Conservation (phyloP, 139 green algal species). For the Tetraselmis chui region DNA sequence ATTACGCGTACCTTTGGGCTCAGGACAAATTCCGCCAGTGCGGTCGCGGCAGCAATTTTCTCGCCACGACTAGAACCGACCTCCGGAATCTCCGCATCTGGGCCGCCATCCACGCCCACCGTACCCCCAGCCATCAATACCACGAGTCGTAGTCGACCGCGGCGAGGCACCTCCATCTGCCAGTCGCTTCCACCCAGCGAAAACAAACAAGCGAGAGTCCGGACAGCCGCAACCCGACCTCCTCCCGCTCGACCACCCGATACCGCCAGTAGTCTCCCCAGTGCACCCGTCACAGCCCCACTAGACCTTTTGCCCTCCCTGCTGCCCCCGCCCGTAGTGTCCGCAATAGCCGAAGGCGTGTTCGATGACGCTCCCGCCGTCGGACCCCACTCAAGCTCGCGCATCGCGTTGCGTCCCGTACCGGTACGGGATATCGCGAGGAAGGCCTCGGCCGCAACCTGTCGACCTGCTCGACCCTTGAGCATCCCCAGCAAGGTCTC, state of each 20-base stretch:
- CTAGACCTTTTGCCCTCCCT: neutral
- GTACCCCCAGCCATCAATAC: neutral
- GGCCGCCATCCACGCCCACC: neutral
- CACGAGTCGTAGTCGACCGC: neutral
- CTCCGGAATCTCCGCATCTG: neutral
- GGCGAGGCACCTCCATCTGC: neutral
- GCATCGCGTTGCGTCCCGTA: neutral
- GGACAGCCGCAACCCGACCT: neutral
- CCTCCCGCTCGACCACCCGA: neutral
- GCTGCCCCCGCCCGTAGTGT: too few species aligned
- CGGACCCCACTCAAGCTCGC: neutral
- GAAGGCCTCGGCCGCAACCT: neutral
- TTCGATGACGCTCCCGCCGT: too few species aligned
- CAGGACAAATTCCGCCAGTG: neutral
- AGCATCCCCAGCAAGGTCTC: neutral
- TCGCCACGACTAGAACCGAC: neutral
- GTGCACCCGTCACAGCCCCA: neutral
- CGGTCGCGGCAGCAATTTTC: neutral
- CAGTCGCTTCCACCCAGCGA: neutral
- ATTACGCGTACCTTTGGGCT: neutral
- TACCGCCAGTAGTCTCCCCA: neutral
- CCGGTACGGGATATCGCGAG: neutral
- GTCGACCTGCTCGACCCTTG: neutral
- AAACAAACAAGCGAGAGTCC: neutral
- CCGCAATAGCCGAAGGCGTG: too few species aligned